Evolutionary conservation across 176 grass and related monocot genomes (phyloP).

Genomic region (barley (Hordeum vulgare)): MorexV3_pseudomolecules_assembly NC_058518.1:145423337-145423836

Average conservation of each 20-base stretch:
- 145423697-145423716: background rate
- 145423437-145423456: background rate
- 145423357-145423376: background rate
- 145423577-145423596: background rate
- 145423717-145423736: background rate
- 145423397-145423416: background rate
- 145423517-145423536: background rate
- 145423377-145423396: background rate
- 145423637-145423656: background rate
- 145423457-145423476: background rate
- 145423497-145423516: background rate
- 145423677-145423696: background rate
- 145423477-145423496: background rate
- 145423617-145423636: background rate
- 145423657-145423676: background rate
- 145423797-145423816: background rate
- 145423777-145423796: conserved; percentile 1
- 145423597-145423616: background rate
- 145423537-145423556: background rate
- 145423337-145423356: background rate
- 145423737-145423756: background rate
- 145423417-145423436: background rate
- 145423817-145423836: background rate
- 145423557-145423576: background rate
- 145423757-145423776: background rate